These are phyloP conservation scores for Chlamydomonas asymmetrica DNA, from an alignment of 139 green algal species.

Conservation along the genomic window DNA sequence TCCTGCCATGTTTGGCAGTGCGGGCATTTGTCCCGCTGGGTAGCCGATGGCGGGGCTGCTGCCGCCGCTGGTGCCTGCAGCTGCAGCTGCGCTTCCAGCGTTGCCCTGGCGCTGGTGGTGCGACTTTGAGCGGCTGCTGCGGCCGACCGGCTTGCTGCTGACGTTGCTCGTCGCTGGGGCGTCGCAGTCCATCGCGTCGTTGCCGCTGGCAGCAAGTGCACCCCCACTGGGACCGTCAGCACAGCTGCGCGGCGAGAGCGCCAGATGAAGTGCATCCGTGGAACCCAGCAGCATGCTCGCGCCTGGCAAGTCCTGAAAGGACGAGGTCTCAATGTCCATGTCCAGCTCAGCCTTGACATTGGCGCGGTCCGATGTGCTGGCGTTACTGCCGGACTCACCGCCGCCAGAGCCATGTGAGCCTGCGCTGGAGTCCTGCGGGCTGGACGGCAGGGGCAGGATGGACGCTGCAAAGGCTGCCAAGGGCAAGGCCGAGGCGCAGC, in stretches of 20 bases:
- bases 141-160: neutral
- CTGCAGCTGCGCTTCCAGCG: neutral
- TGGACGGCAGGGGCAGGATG: too few species aligned
- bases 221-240: neutral
- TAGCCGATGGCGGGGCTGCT: constrained; percentile 22
- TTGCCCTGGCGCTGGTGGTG: too few species aligned
- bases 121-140: neutral
- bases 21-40: constrained; percentile 22
- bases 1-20: constrained; percentile 9
- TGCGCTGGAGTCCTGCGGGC: constrained; percentile 10
- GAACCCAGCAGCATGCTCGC: constrained; percentile 2
- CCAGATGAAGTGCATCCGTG: constrained; percentile 3
- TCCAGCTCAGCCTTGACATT: constrained; percentile 14
- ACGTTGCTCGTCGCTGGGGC: neutral
- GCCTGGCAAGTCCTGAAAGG: constrained; percentile 2
- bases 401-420: constrained; percentile 10
- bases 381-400: constrained; percentile 26
- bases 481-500: too few species aligned
- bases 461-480: too few species aligned
- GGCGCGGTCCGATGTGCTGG: constrained; percentile 22
- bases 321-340: constrained; percentile 23
- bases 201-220: neutral
- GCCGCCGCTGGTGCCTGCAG: constrained; percentile 1
- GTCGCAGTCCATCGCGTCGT: neutral
- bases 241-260: neutral